phyloP scores from a whole-genome alignment of 2,329 filamentous ascomycete species.

The Ophiostoma tasmaniense region DNA sequence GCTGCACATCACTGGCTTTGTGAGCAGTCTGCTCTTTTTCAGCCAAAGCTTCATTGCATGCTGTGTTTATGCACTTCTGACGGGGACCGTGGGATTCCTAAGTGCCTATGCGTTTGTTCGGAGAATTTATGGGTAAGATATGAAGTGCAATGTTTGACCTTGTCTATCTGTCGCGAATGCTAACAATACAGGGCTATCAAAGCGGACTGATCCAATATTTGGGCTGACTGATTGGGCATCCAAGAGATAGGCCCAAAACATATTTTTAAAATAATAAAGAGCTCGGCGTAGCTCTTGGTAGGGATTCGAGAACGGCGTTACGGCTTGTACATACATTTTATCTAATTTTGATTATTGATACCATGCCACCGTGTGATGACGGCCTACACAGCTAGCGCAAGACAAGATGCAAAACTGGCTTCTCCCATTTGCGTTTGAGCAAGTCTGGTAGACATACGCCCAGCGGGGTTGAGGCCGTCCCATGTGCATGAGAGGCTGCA shows the following conservation, averaged over 20 bases:
- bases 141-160: constrained; percentile 16
- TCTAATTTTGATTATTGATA: not conserved
- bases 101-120: constrained; percentile 77
- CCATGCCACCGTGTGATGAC: not conserved
- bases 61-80: constrained; percentile 69
- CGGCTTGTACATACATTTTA: not conserved
- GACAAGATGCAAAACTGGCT: not conserved
- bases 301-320: not conserved
- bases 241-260: not conserved
- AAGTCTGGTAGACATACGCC: not conserved
- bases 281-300: not conserved
- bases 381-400: not conserved
- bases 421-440: not conserved
- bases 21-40: constrained; percentile 76
- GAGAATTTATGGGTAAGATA: constrained; percentile 65
- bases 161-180: not conserved
- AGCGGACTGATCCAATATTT: constrained; percentile 32
- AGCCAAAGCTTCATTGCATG: constrained; percentile 76
- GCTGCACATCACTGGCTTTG: constrained; percentile 71
- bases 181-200: constrained; percentile 39
- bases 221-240: too few species aligned
- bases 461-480: not conserved
- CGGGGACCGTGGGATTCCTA: constrained; percentile 76
- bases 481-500: not conserved
- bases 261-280: not conserved